These are phyloP conservation scores for Candida ulmi DNA, from an alignment of 805 yeast genomes.

Conservation along the genomic window DNA sequence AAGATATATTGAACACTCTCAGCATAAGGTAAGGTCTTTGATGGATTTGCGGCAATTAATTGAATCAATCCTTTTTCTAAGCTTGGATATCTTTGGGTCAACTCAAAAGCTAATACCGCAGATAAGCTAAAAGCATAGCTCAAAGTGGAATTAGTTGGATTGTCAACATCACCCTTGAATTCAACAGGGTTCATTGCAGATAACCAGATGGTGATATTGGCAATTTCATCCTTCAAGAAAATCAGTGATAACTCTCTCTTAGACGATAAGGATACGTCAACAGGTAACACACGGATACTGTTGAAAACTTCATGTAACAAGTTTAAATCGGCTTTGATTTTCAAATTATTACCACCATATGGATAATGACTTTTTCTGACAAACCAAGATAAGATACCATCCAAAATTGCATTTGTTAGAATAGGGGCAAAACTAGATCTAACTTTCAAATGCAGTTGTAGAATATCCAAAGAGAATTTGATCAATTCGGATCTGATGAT, in stretches of 20 bases:
- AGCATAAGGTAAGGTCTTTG: constrained; percentile 48
- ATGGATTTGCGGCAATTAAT: constrained; percentile 51
- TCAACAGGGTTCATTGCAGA: constrained; percentile 29
- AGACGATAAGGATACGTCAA: constrained; percentile 27
- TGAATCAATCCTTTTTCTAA: constrained; percentile 31
- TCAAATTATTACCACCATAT: constrained; percentile 74
- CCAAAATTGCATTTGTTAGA: constrained; percentile 45
- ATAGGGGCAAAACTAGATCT: constrained; percentile 37
- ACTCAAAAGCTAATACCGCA: constrained; percentile 67
- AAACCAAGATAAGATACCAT: constrained; percentile 79
- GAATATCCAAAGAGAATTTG: constrained; percentile 58
- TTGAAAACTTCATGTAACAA: constrained; percentile 46
- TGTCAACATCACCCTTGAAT: constrained; percentile 29
- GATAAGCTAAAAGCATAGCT: constrained; percentile 55
- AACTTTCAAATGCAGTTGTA: constrained; percentile 48
- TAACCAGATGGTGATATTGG: constrained; percentile 72
- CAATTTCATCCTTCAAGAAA: constrained; percentile 73
- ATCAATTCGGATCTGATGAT: constrained; percentile 69
- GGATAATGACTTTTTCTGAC: constrained; percentile 59
- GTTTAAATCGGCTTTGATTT: constrained; percentile 62
- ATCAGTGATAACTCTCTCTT: constrained; percentile 52
- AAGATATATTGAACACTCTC: constrained; percentile 54
- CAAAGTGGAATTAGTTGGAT: constrained; percentile 33
- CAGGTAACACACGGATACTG: constrained; percentile 10
- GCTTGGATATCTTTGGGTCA: constrained; percentile 54